Evolutionary conservation across 176 grass and related monocot genomes (phyloP).

Genomic region (Secale cereale): DNA sequence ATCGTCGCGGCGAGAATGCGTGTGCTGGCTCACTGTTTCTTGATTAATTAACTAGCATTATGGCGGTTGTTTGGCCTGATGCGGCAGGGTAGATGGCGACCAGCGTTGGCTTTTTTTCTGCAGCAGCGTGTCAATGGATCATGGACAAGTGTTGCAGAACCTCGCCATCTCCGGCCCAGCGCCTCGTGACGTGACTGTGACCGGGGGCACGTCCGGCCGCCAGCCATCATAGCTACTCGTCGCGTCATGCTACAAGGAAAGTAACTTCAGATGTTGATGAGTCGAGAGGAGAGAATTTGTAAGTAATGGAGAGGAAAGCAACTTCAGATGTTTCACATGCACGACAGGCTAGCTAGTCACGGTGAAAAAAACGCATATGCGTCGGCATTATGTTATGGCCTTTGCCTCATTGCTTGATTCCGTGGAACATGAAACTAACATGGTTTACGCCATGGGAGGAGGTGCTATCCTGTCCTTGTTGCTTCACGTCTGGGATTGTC

Average conservation of each 20-base stretch:
- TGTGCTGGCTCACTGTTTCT: background rate
- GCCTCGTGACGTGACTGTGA: background rate
- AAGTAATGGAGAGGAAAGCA: background rate
- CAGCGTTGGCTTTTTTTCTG: background rate
- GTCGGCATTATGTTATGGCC: background rate
- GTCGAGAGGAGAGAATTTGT: background rate
- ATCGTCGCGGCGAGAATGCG: background rate
- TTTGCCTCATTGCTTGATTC: background rate
- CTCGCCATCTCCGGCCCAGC: background rate
- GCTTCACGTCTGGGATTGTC: background rate
- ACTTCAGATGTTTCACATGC: background rate
- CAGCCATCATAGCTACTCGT: background rate
- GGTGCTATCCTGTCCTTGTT: background rate
- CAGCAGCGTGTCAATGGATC: background rate
- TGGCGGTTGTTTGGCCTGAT: background rate
- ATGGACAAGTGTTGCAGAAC: background rate
- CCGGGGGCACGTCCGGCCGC: background rate
- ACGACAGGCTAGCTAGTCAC: background rate
- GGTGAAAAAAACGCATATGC: background rate
- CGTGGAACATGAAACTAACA: background rate
- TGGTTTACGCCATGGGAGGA: background rate
- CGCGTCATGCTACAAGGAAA: background rate
- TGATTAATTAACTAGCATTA: background rate
- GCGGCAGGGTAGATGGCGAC: background rate
- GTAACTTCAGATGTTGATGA: background rate